Evolutionary conservation across 2,329 filamentous ascomycete species (phyloP), one percentile per base, ranked within the genome.

Genomic region (Ophiostoma perfectum): DNA sequence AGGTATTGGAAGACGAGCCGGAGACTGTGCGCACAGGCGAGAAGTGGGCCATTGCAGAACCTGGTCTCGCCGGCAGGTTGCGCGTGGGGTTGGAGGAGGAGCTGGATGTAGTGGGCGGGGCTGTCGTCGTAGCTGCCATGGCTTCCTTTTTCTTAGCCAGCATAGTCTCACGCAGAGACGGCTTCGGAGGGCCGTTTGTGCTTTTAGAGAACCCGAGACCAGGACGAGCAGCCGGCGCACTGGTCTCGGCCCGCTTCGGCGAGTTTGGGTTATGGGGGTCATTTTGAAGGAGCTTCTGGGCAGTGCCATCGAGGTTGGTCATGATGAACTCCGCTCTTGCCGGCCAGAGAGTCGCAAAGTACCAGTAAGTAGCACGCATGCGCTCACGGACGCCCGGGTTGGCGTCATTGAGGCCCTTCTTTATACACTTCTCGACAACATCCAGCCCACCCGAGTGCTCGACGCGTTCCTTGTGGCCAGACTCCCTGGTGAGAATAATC

Each of bases 321-420:
- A 96, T 90, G 73, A 98, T 92, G 5, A 8, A 7, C 41, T 94
- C 89, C 52, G 92, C 93, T 75, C 85, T 88, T 27, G 88, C 83
- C 2, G 90, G 89, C 91, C 93, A 98, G 18, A 92, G 83, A 45
- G 81, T 81, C 70, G 88, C 86, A 76, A 93, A 97, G 0, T 82
- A 82, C 95, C 95, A 99, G 77, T 91, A 99, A 0, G 92, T 91
- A 49, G 87, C 85, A 73, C 95, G 87, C 83, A 91, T 94, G 72
- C 87, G 89, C 78, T 97, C 93, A 74, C 95, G 87, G 63, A 98
- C 94, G 42, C 89, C 90, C 7, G 93, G 93, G 75, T 98, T 97
- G 12, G 94, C 84, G 80, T 99, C 95, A 36, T 83, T 83, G n/a
- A 99, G 83, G 0, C 94, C 91, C 76, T 93, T 96, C 77, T 90